Conservation (phyloP, 2,329 filamentous ascomycete species). For the Dactylellina sp. region DNA sequence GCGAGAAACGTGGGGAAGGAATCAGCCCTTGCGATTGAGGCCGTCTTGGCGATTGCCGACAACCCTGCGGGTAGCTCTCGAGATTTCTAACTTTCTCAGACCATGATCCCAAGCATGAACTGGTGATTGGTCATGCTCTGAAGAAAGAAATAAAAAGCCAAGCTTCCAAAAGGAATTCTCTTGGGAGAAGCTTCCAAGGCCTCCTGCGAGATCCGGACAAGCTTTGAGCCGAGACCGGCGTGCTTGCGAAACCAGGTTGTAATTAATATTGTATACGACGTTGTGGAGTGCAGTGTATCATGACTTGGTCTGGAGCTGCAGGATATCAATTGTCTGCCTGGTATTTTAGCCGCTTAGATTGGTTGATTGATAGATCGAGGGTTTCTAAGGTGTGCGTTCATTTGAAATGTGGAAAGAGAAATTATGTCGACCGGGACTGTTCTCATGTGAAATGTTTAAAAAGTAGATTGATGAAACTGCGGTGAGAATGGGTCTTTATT, state of each 20-base stretch:
- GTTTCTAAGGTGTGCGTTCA: not conserved
- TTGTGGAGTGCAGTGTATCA: not conserved
- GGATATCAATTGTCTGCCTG: constrained; percentile 25
- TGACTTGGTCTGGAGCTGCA: not conserved
- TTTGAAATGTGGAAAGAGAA: not conserved
- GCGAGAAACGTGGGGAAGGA: constrained; percentile 34
- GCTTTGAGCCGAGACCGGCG: constrained; percentile 12
- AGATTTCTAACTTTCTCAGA: constrained; percentile 23
- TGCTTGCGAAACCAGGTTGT: constrained; percentile 21
- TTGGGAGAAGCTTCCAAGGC: not conserved
- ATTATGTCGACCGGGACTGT: no score
- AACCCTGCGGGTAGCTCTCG: constrained; percentile 19
- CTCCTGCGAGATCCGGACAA: constrained; percentile 8
- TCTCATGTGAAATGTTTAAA: no score
- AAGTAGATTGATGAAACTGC: no score
- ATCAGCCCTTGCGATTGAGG: constrained; percentile 8
- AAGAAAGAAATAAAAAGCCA: constrained; percentile 1
- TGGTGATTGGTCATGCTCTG: constrained; percentile 15
- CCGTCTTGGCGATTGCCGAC: not conserved
- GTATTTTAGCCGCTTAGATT: constrained; percentile 16
- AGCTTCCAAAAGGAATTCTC: not conserved
- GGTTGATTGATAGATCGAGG: not conserved
- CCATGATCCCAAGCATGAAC: constrained; percentile 28
- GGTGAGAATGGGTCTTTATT: no score
- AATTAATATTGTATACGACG: constrained; percentile 2